Evolutionary conservation across 768 basidiomycete species (phyloP), one percentile per base, ranked within the genome.

Genomic region (Lyophyllum decastes): DNA sequence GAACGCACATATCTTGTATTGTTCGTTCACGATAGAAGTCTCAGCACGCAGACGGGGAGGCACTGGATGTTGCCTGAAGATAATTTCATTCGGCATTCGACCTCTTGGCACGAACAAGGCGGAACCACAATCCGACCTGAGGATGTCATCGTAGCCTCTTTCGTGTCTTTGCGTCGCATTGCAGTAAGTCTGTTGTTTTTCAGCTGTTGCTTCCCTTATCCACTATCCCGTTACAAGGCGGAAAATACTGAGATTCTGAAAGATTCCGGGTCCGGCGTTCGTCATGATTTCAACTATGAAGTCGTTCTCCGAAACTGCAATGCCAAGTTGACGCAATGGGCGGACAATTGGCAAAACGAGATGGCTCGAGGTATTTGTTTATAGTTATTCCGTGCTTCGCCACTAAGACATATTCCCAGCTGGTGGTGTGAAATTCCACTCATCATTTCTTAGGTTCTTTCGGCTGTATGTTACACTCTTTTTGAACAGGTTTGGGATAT

Each of bases 61-160:
- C 86, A 84, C 58, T 93, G 90, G 90, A 94, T 94, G 92, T 80
- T 94, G 19, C 90, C 89, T 9, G 92, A 93, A 76, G 89, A 90
- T 66, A 90, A 92, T 54, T 79, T 92, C 57, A 82, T 93, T 58
- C 80, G 87, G 58, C 80, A 89, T 64, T 82, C 88, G 4, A 73
- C 70, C 35, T 80, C 77, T 22, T 94, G 92, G 92, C 91, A 92
- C 68, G 80, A 84, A 67, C 78, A 79, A 38, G 80, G 81, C 47
- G 81, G 80, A 51, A 70, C 74, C 25, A 71, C 79, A 33, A 69
- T 75, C 40, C 86, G 90, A 46, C 88, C 88, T 9, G 91, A 93
- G 71, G 92, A 94, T 66, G 90, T 92, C 48, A 82, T 94, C 60
- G 80, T 93, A 25, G 81, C 87, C 25, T 86, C 91, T 35, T 89